Percentiles rank a stretch among this genome's conserved stretches.
Evolutionary conservation across 2,329 filamentous ascomycete genomes (phyloP).

Genomic region (Trichophyton schoenleinii): DNA sequence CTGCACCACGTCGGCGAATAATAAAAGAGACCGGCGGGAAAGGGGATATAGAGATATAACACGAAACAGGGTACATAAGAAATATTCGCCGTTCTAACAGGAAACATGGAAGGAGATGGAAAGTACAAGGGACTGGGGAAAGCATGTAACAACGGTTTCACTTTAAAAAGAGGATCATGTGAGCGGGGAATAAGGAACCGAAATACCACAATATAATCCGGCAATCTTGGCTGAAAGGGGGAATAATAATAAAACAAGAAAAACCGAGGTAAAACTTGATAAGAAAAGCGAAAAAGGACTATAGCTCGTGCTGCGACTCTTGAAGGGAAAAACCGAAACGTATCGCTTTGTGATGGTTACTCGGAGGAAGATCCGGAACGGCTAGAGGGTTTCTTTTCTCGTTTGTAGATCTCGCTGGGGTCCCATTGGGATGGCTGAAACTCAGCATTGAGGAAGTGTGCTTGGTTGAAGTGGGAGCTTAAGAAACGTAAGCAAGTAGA

Average conservation of each 20-base stretch:
- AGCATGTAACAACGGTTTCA: neutral
- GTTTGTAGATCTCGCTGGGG: slow-evolving; percentile 27
- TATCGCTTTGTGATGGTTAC: neutral
- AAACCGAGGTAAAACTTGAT: slow-evolving; percentile 1
- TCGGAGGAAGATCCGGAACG: neutral
- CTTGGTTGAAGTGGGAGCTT: slow-evolving; percentile 35
- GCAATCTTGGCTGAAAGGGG: neutral
- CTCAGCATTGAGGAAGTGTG: slow-evolving; percentile 35
- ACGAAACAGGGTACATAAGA: neutral
- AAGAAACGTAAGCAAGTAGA: neutral
- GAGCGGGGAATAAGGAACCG: neutral
- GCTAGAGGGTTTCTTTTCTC: neutral
- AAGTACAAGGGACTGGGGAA: neutral
- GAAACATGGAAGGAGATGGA: neutral
- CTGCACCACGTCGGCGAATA: neutral
- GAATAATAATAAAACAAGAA: neutral
- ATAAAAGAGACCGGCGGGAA: neutral
- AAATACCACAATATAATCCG: neutral
- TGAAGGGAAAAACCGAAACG: no score
- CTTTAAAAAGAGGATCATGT: neutral
- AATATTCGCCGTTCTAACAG: neutral
- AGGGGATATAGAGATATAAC: neutral
- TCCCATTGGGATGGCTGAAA: slow-evolving; percentile 36
- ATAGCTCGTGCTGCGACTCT: no score
- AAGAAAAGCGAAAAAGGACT: neutral